Conservation (phyloP, 2,329 filamentous ascomycete genomes). For the Aspergillus brunneoviolaceus region DNA sequence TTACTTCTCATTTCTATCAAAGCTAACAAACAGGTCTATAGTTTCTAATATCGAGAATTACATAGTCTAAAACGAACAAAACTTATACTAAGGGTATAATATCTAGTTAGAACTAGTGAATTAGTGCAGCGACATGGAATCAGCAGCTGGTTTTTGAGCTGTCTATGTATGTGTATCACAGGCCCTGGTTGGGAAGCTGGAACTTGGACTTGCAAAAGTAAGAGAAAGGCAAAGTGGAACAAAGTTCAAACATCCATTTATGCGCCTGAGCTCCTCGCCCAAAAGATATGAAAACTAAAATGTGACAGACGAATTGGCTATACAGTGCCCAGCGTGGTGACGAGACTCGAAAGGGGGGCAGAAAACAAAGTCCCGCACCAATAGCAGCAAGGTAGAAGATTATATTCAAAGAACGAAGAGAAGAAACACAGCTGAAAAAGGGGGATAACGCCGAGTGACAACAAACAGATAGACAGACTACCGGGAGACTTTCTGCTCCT, state of each 20-base stretch:
- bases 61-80: too few species aligned
- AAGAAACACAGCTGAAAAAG: conserved; percentile 1
- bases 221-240: not conserved
- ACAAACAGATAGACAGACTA: conserved; percentile 20
- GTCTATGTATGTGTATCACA: too few species aligned
- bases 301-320: conserved; percentile 19
- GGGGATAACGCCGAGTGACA: not conserved
- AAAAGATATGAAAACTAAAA: conserved; percentile 15
- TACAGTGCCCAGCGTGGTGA: conserved; percentile 18
- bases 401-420: conserved; percentile 8
- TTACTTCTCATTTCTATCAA: too few species aligned
- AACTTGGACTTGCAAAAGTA: not conserved
- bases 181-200: not conserved
- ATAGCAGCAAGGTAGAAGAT: conserved; percentile 12
- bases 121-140: too few species aligned
- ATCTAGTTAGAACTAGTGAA: too few species aligned
- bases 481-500: conserved; percentile 71
- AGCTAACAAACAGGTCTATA: too few species aligned
- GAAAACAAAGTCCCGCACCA: conserved; percentile 14
- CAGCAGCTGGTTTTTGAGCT: too few species aligned
- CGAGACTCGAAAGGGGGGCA: conserved; percentile 6
- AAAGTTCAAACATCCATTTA: conserved; percentile 21
- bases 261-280: conserved; percentile 37
- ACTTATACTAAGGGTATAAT: too few species aligned
- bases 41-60: too few species aligned